Conservation (phyloP, 352 stramenopile species). For the Phytopythium boreale region DNA sequence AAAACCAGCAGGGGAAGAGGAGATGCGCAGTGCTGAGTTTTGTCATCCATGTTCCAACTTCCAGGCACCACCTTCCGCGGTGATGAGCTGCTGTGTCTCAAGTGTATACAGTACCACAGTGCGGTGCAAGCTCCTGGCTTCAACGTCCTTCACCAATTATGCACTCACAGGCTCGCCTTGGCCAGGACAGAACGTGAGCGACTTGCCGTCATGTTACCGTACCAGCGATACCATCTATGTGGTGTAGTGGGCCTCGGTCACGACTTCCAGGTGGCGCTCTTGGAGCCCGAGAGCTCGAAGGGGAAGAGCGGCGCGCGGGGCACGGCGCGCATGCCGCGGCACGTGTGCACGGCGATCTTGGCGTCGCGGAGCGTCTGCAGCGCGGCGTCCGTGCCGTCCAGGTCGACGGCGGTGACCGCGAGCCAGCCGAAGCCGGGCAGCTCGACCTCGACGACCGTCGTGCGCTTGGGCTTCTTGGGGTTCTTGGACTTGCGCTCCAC, state of each 20-base stretch:
- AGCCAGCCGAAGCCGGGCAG: conserved; percentile 82
- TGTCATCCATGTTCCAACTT: background rate
- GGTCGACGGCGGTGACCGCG: conserved; percentile 68
- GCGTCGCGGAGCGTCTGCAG: conserved; percentile 58
- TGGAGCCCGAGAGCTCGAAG: conserved; percentile 77
- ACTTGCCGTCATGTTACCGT: no score
- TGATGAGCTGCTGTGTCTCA: background rate
- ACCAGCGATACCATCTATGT: background rate
- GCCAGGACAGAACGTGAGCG: no score
- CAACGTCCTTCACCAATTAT: no score
- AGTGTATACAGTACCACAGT: no score
- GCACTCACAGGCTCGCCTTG: no score
- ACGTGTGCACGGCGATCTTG: conserved; percentile 65
- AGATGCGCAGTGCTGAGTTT: background rate
- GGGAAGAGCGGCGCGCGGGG: conserved; percentile 69
- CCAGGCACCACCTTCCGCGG: background rate
- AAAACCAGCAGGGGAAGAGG: background rate
- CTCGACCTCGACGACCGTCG: conserved; percentile 73
- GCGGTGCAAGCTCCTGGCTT: no score
- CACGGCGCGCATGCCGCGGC: conserved; percentile 50
- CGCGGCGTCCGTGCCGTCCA: conserved; percentile 69
- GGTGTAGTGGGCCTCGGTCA: conserved; percentile 15
- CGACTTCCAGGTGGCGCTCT: conserved; percentile 73
- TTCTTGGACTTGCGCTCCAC: conserved; percentile 69
- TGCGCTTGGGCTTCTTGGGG: conserved; percentile 74